A percentile compares a stretch with the other conserved stretches of the same genome.
Evolutionary conservation across 257 asterid species (phyloP).

Genomic region (Anisodus acutangulus): DNA sequence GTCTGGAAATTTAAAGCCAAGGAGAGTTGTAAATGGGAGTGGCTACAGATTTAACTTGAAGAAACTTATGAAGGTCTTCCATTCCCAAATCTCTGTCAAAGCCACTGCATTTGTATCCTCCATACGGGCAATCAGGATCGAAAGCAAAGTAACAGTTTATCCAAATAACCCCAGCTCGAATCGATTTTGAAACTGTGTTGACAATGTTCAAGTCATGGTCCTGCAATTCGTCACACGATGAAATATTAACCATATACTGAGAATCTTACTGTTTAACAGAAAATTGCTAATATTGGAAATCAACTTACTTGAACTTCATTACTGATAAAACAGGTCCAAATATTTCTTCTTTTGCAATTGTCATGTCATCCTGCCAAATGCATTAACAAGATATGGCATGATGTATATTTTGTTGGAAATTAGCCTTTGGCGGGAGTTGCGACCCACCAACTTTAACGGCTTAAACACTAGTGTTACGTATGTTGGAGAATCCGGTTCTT

Average conservation of each 20-base stretch:
- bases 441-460: too few species aligned
- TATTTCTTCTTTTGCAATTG: conserved; percentile 52
- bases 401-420: too few species aligned
- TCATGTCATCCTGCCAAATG: conserved; percentile 46
- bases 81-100: conserved; percentile 78
- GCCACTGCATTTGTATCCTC: conserved; percentile 91
- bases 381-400: not conserved
- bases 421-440: too few species aligned
- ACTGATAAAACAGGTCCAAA: conserved; percentile 56
- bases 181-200: conserved; percentile 79
- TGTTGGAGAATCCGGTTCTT: too few species aligned
- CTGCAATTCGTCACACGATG: conserved; percentile 34
- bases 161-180: conserved; percentile 80
- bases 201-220: conserved; percentile 74
- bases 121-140: conserved; percentile 59
- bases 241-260: not conserved
- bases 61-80: conserved; percentile 62
- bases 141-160: conserved; percentile 77
- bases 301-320: conserved; percentile 36
- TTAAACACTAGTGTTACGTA: too few species aligned
- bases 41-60: conserved; percentile 69
- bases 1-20: conserved; percentile 58
- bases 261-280: not conserved
- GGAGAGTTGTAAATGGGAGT: conserved; percentile 81
- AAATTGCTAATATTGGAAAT: not conserved